A percentile compares a stretch with the other conserved stretches of the same genome.
Evolutionary conservation across 768 basidiomycete species (phyloP).

Genomic region (Dacryopinax primogenitus): DNA sequence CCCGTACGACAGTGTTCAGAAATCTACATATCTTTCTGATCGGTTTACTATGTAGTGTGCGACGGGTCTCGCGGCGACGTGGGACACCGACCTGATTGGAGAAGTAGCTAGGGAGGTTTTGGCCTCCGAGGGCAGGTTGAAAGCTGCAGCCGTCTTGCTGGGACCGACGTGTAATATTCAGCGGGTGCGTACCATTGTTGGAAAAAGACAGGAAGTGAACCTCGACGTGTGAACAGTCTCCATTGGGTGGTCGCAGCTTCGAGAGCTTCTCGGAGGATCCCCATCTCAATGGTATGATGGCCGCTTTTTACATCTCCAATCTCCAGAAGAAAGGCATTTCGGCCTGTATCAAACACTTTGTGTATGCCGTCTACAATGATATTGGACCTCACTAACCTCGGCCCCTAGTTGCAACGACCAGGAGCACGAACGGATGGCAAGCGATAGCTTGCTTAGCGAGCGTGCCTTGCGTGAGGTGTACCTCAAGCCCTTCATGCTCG

Average conservation of each 20-base stretch:
- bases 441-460: slow-evolving; percentile 36
- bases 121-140: slow-evolving; percentile 57
- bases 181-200: slow-evolving; percentile 29
- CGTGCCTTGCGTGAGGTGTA: slow-evolving; percentile 46
- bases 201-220: neutral
- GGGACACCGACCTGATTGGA: slow-evolving; percentile 51
- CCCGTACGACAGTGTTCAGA: slow-evolving; percentile 35
- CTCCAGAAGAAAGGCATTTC: slow-evolving; percentile 67
- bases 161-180: slow-evolving; percentile 80
- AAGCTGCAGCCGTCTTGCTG: slow-evolving; percentile 53
- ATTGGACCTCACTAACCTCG: neutral
- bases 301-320: slow-evolving; percentile 60
- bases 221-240: slow-evolving; percentile 6
- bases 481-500: slow-evolving; percentile 50
- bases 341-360: slow-evolving; percentile 72
- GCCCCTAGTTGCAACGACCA: slow-evolving; percentile 59
- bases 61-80: slow-evolving; percentile 65
- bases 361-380: slow-evolving; percentile 32
- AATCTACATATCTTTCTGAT: neutral
- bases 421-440: slow-evolving; percentile 55
- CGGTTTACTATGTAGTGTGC: slow-evolving; percentile 33
- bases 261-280: slow-evolving; percentile 76
- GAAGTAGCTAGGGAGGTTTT: slow-evolving; percentile 51
- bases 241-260: slow-evolving; percentile 37
- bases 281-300: slow-evolving; percentile 52